Evolutionary conservation across 805 yeast genomes (phyloP), one percentile per base, ranked within the genome.

Genomic region (Candida sonorensis): DNA sequence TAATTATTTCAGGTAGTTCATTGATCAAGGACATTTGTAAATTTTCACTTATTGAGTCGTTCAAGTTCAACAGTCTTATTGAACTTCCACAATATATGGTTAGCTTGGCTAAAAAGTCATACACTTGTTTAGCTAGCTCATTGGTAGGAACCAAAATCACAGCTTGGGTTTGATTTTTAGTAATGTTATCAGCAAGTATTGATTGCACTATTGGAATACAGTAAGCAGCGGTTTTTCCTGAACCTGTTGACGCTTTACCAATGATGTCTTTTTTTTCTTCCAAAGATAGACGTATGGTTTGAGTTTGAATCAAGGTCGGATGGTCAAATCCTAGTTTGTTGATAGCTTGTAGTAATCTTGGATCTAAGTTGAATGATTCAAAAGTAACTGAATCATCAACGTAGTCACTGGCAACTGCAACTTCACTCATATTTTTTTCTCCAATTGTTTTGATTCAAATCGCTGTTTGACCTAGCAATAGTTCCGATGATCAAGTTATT

Each of bases 171-270:
- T 50, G 44, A 14, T 46, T 52, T 17, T 45, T 42, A 24, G 46
- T 54, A 37, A 46, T 54, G 37, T 46, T 61, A 26, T 61, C 63
- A 15, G 65, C 61, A 37, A 90, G 62, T 25, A 92, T 72, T 25
- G 77, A 70, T 55, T 92, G 94, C 25, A 92, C 57, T 12, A 92
- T 79, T 6, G 98, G 98, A 30, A 90, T 71, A 41, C 81, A 61
- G 53, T 90, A 90, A 2, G 97, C 94, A 9, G 85, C 83, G 0
- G 97, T 90, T 58, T 90, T 90, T 43, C 97, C 97, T 7, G 95
- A 82, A 4, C 98, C 98, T 0, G 98, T 90, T 17, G 85, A 77
- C 6, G 97, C 96, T 53, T 83, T 79, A 23, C 97, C 97, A 29
- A 90, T 81, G 42, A 90, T 81, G 55, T 90, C 97, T 62, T 87